Evolutionary conservation across 2,329 filamentous ascomycete species (phyloP).

Genomic region (Penicillium capsulatum): DNA sequence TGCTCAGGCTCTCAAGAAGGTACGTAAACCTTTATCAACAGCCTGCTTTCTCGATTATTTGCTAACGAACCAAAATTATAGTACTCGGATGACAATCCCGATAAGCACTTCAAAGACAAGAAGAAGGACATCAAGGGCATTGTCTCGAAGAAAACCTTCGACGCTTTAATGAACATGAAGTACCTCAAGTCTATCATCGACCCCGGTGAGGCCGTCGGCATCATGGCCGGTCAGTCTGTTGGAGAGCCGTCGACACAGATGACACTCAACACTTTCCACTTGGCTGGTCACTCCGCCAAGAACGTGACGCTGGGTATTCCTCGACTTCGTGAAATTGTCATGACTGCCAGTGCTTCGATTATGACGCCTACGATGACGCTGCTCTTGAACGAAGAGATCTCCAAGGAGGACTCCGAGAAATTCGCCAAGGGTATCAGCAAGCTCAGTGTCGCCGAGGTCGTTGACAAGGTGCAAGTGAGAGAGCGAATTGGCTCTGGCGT

Average conservation of each 20-base stretch:
- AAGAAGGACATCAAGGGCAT: conserved; percentile 45
- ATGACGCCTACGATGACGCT: conserved; percentile 76
- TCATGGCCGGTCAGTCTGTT: conserved; percentile 93
- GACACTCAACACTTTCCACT: conserved; percentile 99
- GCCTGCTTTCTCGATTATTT: background rate
- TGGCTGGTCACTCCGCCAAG: conserved; percentile 95
- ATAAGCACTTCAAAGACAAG: conserved; percentile 57
- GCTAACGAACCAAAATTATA: conserved; percentile 28
- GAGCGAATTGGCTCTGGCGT: conserved; percentile 73
- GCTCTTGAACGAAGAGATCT: conserved; percentile 67
- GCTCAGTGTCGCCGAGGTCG: conserved; percentile 74
- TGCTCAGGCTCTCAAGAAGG: conserved; percentile 62
- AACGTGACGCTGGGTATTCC: conserved; percentile 99
- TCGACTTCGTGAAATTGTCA: conserved; percentile 92
- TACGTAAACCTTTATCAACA: conserved; percentile 26
- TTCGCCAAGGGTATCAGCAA: conserved; percentile 92
- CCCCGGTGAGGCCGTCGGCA: conserved; percentile 92
- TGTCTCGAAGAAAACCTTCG: conserved; percentile 66
- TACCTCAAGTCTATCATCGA: conserved; percentile 90
- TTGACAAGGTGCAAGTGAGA: conserved; percentile 74
- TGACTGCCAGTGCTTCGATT: conserved; percentile 88
- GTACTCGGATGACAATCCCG: conserved; percentile 74
- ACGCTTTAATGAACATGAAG: conserved; percentile 82
- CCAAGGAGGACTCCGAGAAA: conserved; percentile 62
- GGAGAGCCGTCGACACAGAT: conserved; percentile 98